Conservation (phyloP, 2,329 filamentous ascomycete species). For the Fusarium lyarnte region DNA sequence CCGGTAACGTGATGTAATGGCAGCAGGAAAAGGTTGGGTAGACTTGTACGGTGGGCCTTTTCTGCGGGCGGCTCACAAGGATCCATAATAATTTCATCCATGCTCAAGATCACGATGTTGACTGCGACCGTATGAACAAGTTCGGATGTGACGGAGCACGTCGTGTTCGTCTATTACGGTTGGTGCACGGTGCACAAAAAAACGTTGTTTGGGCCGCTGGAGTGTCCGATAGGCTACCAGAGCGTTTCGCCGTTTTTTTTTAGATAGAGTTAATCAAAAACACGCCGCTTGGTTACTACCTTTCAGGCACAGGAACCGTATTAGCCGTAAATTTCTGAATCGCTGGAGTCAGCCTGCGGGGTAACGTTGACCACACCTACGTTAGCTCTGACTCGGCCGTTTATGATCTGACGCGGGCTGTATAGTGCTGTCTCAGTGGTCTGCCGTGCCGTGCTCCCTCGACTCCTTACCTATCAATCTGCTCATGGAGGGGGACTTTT, state of each 20-base stretch:
- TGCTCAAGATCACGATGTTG: conserved; percentile 22
- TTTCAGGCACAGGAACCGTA: conserved; percentile 15
- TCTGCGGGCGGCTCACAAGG: neutral
- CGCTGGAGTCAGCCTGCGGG: neutral
- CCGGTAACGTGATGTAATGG: conserved; percentile 29
- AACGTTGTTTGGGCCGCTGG: neutral
- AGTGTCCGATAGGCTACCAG: neutral
- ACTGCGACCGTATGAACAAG: neutral
- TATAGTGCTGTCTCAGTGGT: neutral
- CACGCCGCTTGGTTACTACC: neutral
- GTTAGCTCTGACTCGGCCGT: neutral
- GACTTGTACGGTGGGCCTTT: conserved; percentile 12
- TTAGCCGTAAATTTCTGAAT: neutral
- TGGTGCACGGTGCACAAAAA: neutral
- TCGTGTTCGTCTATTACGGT: conserved; percentile 14
- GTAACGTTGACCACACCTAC: conserved; percentile 2
- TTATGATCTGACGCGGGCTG: conserved; percentile 19
- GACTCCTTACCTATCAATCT: neutral
- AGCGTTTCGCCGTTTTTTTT: neutral
- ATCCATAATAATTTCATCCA: conserved; percentile 12
- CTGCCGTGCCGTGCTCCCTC: neutral
- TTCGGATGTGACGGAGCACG: conserved; percentile 21
- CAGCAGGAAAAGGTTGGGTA: conserved; percentile 5
- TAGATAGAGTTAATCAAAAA: conserved; percentile 17
- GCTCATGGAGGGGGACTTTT: neutral